Conservation (phyloP, 805 yeast species). For the Yamadazyma laniorum region DNA sequence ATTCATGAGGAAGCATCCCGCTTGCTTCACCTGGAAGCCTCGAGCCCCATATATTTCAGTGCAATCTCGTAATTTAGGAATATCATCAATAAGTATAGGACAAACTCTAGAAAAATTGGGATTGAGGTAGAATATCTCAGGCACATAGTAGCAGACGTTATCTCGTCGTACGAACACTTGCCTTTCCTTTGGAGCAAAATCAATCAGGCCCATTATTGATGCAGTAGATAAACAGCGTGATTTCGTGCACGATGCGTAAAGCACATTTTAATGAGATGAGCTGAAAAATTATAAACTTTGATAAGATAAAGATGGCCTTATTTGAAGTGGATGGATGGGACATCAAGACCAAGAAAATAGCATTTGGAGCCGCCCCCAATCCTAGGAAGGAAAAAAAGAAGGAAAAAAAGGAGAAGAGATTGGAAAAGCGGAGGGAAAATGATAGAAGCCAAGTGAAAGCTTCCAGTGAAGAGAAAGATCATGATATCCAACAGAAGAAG, state of each 20-base stretch:
- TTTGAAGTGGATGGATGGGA: slow-evolving; percentile 86
- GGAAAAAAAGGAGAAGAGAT: slow-evolving; percentile 20
- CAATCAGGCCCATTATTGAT: slow-evolving; percentile 10
- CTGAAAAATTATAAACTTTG: slow-evolving; percentile 1
- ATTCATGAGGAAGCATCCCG: slow-evolving; percentile 19
- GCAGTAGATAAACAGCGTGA: too few relatives aligned
- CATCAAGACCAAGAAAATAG: slow-evolving; percentile 52
- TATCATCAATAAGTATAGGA: slow-evolving; percentile 32
- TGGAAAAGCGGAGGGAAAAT: slow-evolving; percentile 12
- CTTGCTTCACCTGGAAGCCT: slow-evolving; percentile 11
- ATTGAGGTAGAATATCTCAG: slow-evolving; percentile 33
- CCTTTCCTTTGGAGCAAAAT: slow-evolving; percentile 34
- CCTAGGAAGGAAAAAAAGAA: slow-evolving; percentile 23
- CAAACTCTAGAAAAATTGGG: slow-evolving; percentile 20
- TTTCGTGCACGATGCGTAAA: slow-evolving; percentile 1
- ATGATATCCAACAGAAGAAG: slow-evolving; percentile 9
- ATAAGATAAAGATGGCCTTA: slow-evolving; percentile 50
- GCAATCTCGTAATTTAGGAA: slow-evolving; percentile 15
- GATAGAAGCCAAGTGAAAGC: slow-evolving; percentile 1
- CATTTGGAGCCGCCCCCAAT: slow-evolving; percentile 34
- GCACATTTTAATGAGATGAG: slow-evolving; percentile 6
- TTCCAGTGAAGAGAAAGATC: slow-evolving; percentile 7
- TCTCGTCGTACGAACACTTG: slow-evolving; percentile 30
- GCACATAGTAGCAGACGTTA: slow-evolving; percentile 28
- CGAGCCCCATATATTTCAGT: slow-evolving; percentile 19